A percentile compares a stretch with the other conserved stretches of the same genome.
phyloP scores from a whole-genome alignment of 208 protist genomes.

The Porcisia hertigi region DNA sequence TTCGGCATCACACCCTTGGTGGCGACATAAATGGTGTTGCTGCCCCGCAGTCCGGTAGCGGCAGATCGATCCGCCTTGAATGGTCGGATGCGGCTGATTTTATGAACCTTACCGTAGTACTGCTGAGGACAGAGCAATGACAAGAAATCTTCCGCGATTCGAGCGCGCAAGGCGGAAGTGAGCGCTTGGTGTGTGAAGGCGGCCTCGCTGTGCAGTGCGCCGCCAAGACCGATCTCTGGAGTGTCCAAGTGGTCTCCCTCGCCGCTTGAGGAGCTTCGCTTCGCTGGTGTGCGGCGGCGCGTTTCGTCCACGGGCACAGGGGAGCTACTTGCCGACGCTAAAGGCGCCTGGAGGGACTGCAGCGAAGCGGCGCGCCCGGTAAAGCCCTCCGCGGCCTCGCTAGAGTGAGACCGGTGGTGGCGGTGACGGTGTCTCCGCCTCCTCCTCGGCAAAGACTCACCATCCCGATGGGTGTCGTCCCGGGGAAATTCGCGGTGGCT shows the following conservation, averaged over 20 bases:
- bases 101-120: constrained; percentile 84
- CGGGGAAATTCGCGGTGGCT: neutral
- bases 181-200: constrained; percentile 36
- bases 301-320: constrained; percentile 11
- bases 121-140: constrained; percentile 84
- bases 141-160: constrained; percentile 74
- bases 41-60: constrained; percentile 45
- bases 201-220: constrained; percentile 7
- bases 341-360: constrained; percentile 7
- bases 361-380: constrained; percentile 5
- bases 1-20: constrained; percentile 77
- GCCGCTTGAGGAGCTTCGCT: neutral
- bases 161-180: constrained; percentile 42
- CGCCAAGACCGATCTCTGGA: neutral
- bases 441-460: neutral
- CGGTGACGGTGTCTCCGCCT: constrained; percentile 13
- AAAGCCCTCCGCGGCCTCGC: neutral
- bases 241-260: constrained; percentile 2
- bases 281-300: constrained; percentile 12
- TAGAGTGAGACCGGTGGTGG: constrained; percentile 14
- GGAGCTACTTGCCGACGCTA: neutral
- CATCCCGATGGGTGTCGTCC: neutral
- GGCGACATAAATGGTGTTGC: constrained; percentile 81
- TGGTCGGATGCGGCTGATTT: constrained; percentile 63
- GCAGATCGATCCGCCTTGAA: constrained; percentile 42